Base-by-base conservation (phyloP, 176 grass and related monocot species). In the Rhynchospora breviuscula region DNA sequence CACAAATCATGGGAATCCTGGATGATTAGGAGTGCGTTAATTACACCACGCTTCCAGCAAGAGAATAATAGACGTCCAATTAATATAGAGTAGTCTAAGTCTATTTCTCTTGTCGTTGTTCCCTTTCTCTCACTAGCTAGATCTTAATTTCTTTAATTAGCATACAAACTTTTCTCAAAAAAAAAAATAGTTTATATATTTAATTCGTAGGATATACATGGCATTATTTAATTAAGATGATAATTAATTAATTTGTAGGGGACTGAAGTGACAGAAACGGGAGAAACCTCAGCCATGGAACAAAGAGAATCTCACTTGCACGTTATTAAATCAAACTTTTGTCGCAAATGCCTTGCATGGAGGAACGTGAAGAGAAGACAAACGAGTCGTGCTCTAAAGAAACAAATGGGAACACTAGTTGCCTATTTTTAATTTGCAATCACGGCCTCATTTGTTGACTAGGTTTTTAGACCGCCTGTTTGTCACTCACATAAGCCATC, bases 391-490 rank as follows among this genome's bases (percentile, higher is more conserved):
- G 84, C 59, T 63, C 44, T 19, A 65, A 79, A 85, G 84, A 57
- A 79, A 78, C 43, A 79, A 79, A 66, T 80, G 84, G 56, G 84
- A 86, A 80, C 60, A 63, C 79, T 81, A 66, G 45, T 45, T 64
- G 72, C 60, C 44, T 64, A 59, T 82, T 82, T 64, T 82, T 26
- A 79, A 64, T 65, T n/a, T 19, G 33, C 54, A 19, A 63, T 78
- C 21, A 65, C 54, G 48, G 74, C 84, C 75, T 79, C 84, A 86
- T 69, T 86, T 80, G 56, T 86, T 86, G 84, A 86, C 84, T 66
- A 67, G 61, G 47, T 82, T 65, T 65, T 67, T 82, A 46, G 23
- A 13, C 47, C 43, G 62, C 19, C n/a, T 54, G 11, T 75, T 54
- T 15, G 69, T 21, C 69, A 51, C 69, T 4, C 4, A 54, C 10